These are phyloP conservation scores for Aeschynomene evenia DNA, from an alignment of 306 rosid genomes.

Conservation along the genomic window DNA sequence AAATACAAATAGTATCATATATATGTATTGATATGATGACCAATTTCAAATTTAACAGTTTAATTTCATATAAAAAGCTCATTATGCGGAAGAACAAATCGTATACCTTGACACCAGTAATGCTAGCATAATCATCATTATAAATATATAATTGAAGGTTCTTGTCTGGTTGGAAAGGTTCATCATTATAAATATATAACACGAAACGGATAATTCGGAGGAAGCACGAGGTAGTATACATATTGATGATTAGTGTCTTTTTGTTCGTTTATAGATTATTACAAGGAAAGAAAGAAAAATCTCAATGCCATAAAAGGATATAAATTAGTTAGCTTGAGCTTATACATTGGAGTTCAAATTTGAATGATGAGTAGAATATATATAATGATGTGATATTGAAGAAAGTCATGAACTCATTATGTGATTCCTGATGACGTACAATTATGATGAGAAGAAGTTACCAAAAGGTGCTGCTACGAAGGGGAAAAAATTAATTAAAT, in stretches of 20 bases:
- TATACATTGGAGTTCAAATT: no score
- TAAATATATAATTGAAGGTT: no score
- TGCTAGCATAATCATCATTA: not conserved
- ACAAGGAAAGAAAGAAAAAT: not conserved
- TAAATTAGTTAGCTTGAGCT: no score
- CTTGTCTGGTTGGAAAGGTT: not conserved
- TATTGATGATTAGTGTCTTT: no score
- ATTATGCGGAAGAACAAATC: not conserved
- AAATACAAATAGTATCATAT: not conserved
- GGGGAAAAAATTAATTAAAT: no score
- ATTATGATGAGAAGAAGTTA: no score
- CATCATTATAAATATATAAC: not conserved
- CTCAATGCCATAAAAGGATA: not conserved
- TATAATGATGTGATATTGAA: not conserved
- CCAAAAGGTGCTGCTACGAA: no score
- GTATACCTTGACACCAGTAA: no score
- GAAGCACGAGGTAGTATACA: no score
- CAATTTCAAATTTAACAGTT: not conserved
- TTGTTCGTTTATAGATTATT: no score
- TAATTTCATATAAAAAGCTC: not conserved
- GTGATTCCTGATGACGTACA: no score
- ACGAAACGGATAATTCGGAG: no score
- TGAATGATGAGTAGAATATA: not conserved
- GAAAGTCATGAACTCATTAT: conserved; percentile 4
- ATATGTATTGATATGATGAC: not conserved